Conservation (phyloP, 208 protist species). For the Trypanosoma mega region DNA sequence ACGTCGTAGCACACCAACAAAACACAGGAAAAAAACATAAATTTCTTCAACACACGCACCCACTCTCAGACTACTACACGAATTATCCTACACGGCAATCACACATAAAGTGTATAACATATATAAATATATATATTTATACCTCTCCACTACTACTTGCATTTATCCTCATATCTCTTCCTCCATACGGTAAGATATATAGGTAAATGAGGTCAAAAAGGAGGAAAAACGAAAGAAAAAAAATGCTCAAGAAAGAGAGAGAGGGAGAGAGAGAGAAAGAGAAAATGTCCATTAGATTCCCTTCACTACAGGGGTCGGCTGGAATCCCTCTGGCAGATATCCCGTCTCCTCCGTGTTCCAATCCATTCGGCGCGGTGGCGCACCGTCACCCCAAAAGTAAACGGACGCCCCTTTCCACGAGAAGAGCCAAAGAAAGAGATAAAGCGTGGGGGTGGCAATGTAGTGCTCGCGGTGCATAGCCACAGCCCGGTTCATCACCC, state of each 20-base stretch:
- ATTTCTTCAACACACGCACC: neutral
- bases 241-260: too few species aligned
- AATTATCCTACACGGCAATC: neutral
- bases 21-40: neutral
- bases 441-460: constrained; percentile 80
- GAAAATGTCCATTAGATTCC: neutral
- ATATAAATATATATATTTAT: constrained; percentile 12
- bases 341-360: constrained; percentile 89
- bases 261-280: too few species aligned
- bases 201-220: neutral
- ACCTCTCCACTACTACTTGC: neutral
- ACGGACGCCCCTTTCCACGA: constrained; percentile 80
- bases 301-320: constrained; percentile 52
- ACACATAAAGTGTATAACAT: neutral
- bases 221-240: too few species aligned
- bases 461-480: constrained; percentile 84
- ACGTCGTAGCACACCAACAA: neutral
- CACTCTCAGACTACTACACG: neutral
- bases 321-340: constrained; percentile 69
- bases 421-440: constrained; percentile 83
- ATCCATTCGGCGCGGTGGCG: constrained; percentile 80
- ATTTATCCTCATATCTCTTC: too few species aligned
- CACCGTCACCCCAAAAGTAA: constrained; percentile 77
- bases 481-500: constrained; percentile 90
- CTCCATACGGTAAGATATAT: too few species aligned